Conservation (phyloP, 139 green algal genomes). For the Yamagishiella unicocca region DNA sequence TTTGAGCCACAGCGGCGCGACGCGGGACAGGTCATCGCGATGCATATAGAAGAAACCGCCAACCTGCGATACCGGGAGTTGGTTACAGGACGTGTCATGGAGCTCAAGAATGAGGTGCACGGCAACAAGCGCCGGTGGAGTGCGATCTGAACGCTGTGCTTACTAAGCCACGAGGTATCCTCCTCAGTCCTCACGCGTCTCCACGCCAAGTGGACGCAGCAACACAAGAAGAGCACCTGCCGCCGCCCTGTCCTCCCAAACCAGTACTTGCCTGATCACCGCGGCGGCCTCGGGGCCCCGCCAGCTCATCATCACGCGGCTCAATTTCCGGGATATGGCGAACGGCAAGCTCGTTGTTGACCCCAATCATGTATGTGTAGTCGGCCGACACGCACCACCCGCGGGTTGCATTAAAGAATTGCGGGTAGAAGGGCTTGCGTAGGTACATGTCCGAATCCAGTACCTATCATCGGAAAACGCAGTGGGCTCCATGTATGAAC, state of each 20-base stretch:
- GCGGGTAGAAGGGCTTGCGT: slow-evolving; percentile 61
- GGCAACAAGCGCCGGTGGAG: no score
- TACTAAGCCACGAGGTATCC: no score
- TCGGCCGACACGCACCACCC: slow-evolving; percentile 58
- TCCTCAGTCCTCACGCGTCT: no score
- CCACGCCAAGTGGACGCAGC: no score
- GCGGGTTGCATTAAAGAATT: slow-evolving; percentile 51
- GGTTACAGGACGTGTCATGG: no score
- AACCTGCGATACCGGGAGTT: no score
- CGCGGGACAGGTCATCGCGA: slow-evolving; percentile 74
- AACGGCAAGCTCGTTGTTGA: slow-evolving; percentile 75
- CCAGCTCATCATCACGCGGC: slow-evolving; percentile 79
- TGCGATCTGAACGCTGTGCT: no score
- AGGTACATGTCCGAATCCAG: slow-evolving; percentile 70
- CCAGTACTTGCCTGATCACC: slow-evolving; percentile 57
- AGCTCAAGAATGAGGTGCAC: no score
- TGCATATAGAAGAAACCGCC: slow-evolving; percentile 88
- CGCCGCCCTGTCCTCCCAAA: neutral
- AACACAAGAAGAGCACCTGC: neutral
- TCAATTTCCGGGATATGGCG: slow-evolving; percentile 76
- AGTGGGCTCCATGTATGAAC: no score
- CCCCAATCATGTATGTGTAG: slow-evolving; percentile 65
- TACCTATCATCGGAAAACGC: no score
- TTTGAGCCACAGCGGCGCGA: slow-evolving; percentile 85
- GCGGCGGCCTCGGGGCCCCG: slow-evolving; percentile 58